phyloP scores from a whole-genome alignment of 345 rosid genomes.

The Sapria himalayana region DNA sequence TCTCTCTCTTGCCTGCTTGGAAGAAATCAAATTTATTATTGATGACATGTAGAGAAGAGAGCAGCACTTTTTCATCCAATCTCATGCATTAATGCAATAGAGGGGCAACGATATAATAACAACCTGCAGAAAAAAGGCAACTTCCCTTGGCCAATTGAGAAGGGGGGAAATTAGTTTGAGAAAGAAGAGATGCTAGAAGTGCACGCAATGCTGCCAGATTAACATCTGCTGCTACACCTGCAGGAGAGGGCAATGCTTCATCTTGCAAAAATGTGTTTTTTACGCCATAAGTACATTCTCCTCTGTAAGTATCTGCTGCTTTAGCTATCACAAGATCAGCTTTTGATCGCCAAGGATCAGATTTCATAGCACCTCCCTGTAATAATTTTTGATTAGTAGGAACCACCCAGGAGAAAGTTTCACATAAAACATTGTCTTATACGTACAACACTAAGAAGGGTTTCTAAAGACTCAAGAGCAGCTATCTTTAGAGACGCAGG shows the following conservation, averaged over 20 bases:
- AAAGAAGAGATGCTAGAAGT: slow-evolving; percentile 54
- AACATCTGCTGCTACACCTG: slow-evolving; percentile 22
- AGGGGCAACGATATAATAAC: too few species aligned
- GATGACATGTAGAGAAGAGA: slow-evolving; percentile 2
- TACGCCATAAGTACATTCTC: slow-evolving; percentile 29
- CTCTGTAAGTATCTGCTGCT: slow-evolving; percentile 36
- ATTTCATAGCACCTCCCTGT: slow-evolving; percentile 56
- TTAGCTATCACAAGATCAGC: slow-evolving; percentile 34
- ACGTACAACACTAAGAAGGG: slow-evolving; percentile 65
- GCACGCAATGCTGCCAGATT: slow-evolving; percentile 59
- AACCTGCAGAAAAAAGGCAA: slow-evolving; percentile 69
- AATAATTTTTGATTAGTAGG: not conserved
- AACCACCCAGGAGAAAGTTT: not conserved
- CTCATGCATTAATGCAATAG: too few species aligned
- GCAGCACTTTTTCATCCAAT: not conserved
- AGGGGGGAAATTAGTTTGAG: slow-evolving; percentile 40
- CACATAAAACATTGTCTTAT: not conserved
- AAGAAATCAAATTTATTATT: slow-evolving; percentile 4
- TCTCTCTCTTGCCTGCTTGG: slow-evolving; percentile 32
- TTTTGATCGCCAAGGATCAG: slow-evolving; percentile 44
- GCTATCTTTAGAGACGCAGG: slow-evolving; percentile 46
- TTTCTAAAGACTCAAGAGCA: slow-evolving; percentile 51
- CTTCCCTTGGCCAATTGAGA: slow-evolving; percentile 38
- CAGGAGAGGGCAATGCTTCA: too few species aligned
- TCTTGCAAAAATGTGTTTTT: slow-evolving; percentile 14